Evolutionary conservation across 1,139 yeast genomes (phyloP).

Genomic region (Zygosaccharomyces sapae): DNA sequence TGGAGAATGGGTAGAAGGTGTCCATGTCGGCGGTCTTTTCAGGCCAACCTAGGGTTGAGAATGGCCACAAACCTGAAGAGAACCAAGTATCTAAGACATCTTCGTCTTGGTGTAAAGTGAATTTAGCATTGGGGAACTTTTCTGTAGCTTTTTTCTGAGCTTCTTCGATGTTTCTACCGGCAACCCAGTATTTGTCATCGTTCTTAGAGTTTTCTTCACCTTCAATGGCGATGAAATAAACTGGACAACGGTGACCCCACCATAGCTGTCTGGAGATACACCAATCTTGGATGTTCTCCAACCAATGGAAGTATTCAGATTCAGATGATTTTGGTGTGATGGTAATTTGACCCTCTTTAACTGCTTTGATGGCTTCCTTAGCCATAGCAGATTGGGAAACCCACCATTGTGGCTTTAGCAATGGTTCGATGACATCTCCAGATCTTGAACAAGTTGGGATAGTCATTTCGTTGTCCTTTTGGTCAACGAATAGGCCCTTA

Average conservation of each 20-base stretch:
- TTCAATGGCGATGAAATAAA: slow-evolving; percentile 78
- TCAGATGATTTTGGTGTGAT: slow-evolving; percentile 88
- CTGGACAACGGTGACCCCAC: slow-evolving; percentile 99
- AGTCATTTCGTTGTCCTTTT: slow-evolving; percentile 91
- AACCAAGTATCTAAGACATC: slow-evolving; percentile 99
- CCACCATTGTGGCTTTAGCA: slow-evolving; percentile 99
- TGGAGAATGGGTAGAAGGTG: slow-evolving; percentile 80
- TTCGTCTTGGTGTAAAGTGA: slow-evolving; percentile 87
- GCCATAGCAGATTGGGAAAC: slow-evolving; percentile 91
- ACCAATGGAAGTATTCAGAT: slow-evolving; percentile 92
- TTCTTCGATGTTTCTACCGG: slow-evolving; percentile 79
- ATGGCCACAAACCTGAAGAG: slow-evolving; percentile 97
- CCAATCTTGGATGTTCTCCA: slow-evolving; percentile 97
- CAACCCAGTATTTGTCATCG: slow-evolving; percentile 81
- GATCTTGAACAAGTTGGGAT: slow-evolving; percentile 93
- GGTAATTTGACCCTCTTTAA: slow-evolving; percentile 72
- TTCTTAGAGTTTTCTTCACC: slow-evolving; percentile 52
- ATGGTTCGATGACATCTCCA: slow-evolving; percentile 94
- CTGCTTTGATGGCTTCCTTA: slow-evolving; percentile 78
- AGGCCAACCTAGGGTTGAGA: slow-evolving; percentile 97
- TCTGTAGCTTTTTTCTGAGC: slow-evolving; percentile 76
- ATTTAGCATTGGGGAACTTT: slow-evolving; percentile 66
- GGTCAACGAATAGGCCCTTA: slow-evolving; percentile 72
- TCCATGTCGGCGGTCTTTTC: slow-evolving; percentile 67
- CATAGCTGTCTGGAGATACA: slow-evolving; percentile 98